Evolutionary conservation across 2,329 filamentous ascomycete genomes (phyloP).

Genomic region (Hirsutella rhossiliensis): DNA sequence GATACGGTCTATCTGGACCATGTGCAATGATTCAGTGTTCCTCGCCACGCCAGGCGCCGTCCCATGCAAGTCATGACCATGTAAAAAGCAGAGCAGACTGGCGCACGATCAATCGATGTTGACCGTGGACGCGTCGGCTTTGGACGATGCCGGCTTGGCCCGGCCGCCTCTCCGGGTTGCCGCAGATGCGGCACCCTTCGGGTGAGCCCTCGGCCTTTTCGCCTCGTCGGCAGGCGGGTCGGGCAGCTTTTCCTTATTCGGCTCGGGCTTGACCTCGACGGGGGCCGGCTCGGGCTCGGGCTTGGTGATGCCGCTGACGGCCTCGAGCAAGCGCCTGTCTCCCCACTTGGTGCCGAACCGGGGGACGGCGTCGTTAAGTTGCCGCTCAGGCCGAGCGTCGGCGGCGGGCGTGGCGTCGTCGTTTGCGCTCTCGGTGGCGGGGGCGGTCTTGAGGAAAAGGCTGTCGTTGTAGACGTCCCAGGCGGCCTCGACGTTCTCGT

Average conservation of each 20-base stretch:
- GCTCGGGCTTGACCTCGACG: slow-evolving; percentile 14
- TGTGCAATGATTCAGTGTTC: background rate
- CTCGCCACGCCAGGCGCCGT: slow-evolving; percentile 1
- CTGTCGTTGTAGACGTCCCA: slow-evolving; percentile 67
- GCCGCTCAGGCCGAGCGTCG: background rate
- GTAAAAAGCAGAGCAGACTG: slow-evolving; percentile 1
- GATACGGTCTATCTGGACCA: background rate
- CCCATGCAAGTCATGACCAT: background rate
- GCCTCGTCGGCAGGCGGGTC: slow-evolving; percentile 11
- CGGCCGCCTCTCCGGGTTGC: slow-evolving; percentile 16
- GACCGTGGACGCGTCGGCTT: slow-evolving; percentile 1
- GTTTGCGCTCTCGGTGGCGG: slow-evolving; percentile 3
- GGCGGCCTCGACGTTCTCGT: slow-evolving; percentile 65
- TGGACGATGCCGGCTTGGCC: slow-evolving; percentile 8
- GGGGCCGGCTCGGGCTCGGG: slow-evolving; percentile 12
- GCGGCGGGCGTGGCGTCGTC: background rate
- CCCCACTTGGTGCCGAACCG: slow-evolving; percentile 28
- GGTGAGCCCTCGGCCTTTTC: slow-evolving; percentile 14
- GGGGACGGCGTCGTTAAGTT: slow-evolving; percentile 24
- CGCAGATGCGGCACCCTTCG: slow-evolving; percentile 11
- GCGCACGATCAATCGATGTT: slow-evolving; percentile 3
- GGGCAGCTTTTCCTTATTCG: slow-evolving; percentile 9
- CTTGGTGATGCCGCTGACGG: slow-evolving; percentile 31
- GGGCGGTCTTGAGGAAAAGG: slow-evolving; percentile 33
- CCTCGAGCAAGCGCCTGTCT: slow-evolving; percentile 30